phyloP scores from a whole-genome alignment of 2,329 filamentous ascomycete genomes.

The Aspergillus caelatus region DNA sequence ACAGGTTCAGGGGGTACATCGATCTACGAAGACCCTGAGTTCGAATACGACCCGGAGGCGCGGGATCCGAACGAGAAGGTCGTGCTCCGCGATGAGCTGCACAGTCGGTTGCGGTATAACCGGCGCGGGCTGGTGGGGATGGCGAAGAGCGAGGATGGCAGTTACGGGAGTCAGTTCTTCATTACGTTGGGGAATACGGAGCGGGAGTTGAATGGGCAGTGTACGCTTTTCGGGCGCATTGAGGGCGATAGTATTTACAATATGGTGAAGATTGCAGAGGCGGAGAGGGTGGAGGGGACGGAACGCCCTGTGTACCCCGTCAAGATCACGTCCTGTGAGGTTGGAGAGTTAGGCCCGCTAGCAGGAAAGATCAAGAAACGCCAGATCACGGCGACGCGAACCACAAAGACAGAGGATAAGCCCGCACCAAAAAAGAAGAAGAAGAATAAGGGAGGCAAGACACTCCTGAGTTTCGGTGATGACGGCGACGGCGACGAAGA shows the following conservation, averaged over 20 bases:
- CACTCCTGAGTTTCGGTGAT: conserved; percentile 50
- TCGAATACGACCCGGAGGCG: conserved; percentile 56
- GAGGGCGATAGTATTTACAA: conserved; percentile 97
- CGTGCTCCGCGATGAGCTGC: conserved; percentile 85
- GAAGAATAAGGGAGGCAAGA: conserved; percentile 49
- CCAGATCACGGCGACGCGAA: conserved; percentile 35
- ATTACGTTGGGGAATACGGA: conserved; percentile 80
- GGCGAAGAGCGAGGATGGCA: conserved; percentile 74
- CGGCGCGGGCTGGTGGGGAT: conserved; percentile 89
- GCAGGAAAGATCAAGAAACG: conserved; percentile 49
- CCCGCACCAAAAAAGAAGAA: conserved; percentile 41
- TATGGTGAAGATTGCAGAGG: conserved; percentile 87
- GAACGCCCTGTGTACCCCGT: conserved; percentile 86
- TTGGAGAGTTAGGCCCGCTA: conserved; percentile 49
- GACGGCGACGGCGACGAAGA: conserved; percentile 45
- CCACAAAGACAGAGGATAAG: conserved; percentile 30
- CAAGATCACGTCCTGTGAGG: conserved; percentile 61
- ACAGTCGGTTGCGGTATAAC: conserved; percentile 90
- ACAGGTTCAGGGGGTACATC: conserved; percentile 90
- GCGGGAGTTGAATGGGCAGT: conserved; percentile 83
- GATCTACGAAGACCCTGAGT: conserved; percentile 75
- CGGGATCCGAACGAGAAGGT: conserved; percentile 56
- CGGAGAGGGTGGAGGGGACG: conserved; percentile 74
- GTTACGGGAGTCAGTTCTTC: conserved; percentile 97
- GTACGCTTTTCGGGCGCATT: conserved; percentile 90